phyloP scores from a whole-genome alignment of 805 yeast species.

The Candida alai region DNA sequence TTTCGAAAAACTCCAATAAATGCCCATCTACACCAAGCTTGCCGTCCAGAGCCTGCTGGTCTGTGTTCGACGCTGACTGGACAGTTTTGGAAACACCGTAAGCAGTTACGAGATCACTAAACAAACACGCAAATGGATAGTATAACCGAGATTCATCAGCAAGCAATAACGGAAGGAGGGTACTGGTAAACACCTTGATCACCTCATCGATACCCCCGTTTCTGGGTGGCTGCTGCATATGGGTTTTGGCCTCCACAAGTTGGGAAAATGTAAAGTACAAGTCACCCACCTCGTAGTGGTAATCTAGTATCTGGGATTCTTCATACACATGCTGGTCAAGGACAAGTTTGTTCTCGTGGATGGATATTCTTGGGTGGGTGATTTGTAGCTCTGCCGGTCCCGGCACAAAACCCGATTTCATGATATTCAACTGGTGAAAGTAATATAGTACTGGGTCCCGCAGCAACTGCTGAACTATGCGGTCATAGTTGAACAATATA shows the following conservation, averaged over 20 bases:
- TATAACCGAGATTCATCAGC: constrained; percentile 2
- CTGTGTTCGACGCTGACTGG: constrained; percentile 1
- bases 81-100: not conserved
- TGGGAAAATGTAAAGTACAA: constrained; percentile 5
- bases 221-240: not conserved
- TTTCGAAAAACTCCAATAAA: no score
- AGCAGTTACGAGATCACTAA: constrained; percentile 1
- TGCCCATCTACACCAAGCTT: no score
- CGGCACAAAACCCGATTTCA: constrained; percentile 1
- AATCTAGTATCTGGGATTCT: constrained; percentile 5
- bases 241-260: not conserved
- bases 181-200: not conserved
- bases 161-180: constrained; percentile 4
- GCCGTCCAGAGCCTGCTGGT: no score
- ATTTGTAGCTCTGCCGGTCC: no score
- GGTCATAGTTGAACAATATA: constrained; percentile 1
- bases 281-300: constrained; percentile 9
- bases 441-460: constrained; percentile 4
- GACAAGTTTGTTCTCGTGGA: not conserved
- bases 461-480: constrained; percentile 3
- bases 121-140: constrained; percentile 3
- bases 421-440: constrained; percentile 7
- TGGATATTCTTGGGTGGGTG: no score
- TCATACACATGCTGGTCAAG: constrained; percentile 1
- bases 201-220: constrained; percentile 1